Evolutionary conservation across 1,284 basidiomycete genomes (phyloP).

Genomic region (Earliella scabrosa): DNA sequence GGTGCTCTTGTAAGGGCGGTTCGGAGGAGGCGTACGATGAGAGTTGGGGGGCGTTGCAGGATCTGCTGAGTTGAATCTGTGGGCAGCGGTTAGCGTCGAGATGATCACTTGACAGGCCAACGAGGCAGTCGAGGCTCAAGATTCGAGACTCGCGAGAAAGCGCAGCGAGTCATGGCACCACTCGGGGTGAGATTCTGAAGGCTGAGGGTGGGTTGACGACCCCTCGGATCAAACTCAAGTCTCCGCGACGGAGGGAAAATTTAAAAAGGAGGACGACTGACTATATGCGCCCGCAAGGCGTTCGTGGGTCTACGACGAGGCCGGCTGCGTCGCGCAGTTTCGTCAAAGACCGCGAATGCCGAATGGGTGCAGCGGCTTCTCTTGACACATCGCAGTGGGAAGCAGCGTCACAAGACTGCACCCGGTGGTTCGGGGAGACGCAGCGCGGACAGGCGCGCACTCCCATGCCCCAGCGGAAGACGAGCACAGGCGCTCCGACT

Average conservation of each 20-base stretch:
- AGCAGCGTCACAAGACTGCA: constrained; percentile 11
- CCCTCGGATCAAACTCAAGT: too few species aligned
- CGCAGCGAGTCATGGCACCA: too few species aligned
- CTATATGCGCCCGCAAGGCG: not conserved
- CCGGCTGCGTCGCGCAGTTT: not conserved
- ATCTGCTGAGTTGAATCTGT: constrained; percentile 5
- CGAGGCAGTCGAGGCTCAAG: not conserved
- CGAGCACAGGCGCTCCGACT: constrained; percentile 6
- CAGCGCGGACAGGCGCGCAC: not conserved
- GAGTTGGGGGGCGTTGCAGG: not conserved
- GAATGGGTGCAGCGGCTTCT: not conserved
- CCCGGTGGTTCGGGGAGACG: not conserved
- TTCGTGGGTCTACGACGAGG: too few species aligned
- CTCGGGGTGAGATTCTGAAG: too few species aligned
- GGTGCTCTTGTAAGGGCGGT: not conserved
- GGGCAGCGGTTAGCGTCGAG: not conserved
- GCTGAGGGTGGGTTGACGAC: too few species aligned
- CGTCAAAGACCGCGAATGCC: not conserved
- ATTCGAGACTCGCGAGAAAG: too few species aligned
- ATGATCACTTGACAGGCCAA: constrained; percentile 1
- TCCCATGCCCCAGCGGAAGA: constrained; percentile 7
- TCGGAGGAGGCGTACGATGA: not conserved
- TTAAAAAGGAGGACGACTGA: not conserved
- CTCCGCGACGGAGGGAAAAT: not conserved
- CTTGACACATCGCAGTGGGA: not conserved